These are phyloP conservation scores for Citrus trifoliata DNA, from an alignment of 345 rosid species.

Conservation along the genomic window DNA sequence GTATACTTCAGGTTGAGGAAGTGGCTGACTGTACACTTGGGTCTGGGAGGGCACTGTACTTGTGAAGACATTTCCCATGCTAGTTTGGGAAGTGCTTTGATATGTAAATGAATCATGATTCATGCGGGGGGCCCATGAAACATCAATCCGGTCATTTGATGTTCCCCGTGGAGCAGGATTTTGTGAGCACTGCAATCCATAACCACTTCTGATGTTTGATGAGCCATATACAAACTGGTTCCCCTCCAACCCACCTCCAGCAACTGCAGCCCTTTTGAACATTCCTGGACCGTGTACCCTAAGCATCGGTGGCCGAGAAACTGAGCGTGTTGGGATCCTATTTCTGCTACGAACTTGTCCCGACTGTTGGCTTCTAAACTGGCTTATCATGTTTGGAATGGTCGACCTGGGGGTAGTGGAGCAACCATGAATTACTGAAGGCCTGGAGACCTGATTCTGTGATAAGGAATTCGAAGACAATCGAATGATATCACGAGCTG, in stretches of 20 bases:
- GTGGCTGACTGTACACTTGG: constrained; percentile 13
- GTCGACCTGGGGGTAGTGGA: constrained; percentile 33
- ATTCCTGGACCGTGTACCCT: constrained; percentile 24
- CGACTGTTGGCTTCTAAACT: constrained; percentile 19
- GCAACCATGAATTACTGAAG: constrained; percentile 32
- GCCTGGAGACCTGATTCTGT: constrained; percentile 16
- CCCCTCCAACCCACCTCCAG: constrained; percentile 6
- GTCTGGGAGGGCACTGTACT: constrained; percentile 19
- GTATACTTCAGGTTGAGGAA: constrained; percentile 10
- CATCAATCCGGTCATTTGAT: constrained; percentile 12
- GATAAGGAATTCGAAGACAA: constrained; percentile 6
- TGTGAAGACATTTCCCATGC: neutral
- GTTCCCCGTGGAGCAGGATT: constrained; percentile 13
- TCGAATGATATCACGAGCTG: constrained; percentile 12
- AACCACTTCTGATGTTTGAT: constrained; percentile 10
- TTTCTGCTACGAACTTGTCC: constrained; percentile 12
- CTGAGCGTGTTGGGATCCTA: constrained; percentile 16
- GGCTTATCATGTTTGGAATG: constrained; percentile 29
- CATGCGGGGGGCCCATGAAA: constrained; percentile 16
- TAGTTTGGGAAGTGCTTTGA: constrained; percentile 20
- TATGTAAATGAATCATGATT: constrained; percentile 15
- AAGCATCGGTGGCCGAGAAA: constrained; percentile 15
- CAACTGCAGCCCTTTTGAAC: constrained; percentile 24
- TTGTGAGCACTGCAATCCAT: constrained; percentile 9
- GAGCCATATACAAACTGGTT: constrained; percentile 19